Evolutionary conservation across 1,284 basidiomycete genomes (phyloP), one percentile per base, ranked within the genome.

Genomic region (Irpex rosettiformis): DNA sequence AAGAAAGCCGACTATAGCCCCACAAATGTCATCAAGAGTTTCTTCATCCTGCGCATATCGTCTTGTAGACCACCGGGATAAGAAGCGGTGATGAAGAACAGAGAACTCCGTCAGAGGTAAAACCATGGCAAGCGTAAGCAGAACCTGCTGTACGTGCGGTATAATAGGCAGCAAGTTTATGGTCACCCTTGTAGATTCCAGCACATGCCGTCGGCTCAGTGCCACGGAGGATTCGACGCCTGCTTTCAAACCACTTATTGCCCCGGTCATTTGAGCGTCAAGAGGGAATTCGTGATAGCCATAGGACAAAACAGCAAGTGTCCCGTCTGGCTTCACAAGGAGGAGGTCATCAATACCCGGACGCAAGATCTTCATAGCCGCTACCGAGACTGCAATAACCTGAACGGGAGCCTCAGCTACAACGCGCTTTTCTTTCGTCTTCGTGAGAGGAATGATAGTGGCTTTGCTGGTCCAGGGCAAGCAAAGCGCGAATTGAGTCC

Each of bases 271-370:
- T 13, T 29, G 55, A 22, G 68, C 74, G 53, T 60, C 62, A 25
- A 75, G 59, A 22, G 77, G 77, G 3, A 91, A 66, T 60, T 83
- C 78, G 45, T 75, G 72, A 10, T 79, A 69, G 0, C 85, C 88
- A 61, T 88, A 86, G 0, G 85, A 87, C 24, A 89, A 68, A 4
- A 94, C 65, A 0, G 74, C 70, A 10, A 90, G 68, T 4, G 68
- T 69, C 3, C 82, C 77, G 54, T 83, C 77, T 0, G 80, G 77
- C 56, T 79, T 82, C 30, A 91, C 69, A 16, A 89, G 70, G 5
- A 95, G 71, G 4, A 92, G 76, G 70, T 95, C 94, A 69, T 79
- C 79, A 13, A 91, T 75, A 11, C 75, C 73, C 8, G 73, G 73
- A 21, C 92, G 81, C 1, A 88, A 90, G 1, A 83, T 81, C 11